Percentiles rank a stretch among this genome's conserved stretches.
Conservation (phyloP, 495 filamentous ascomycete genomes). For the Cladorrhinum samala region DNA sequence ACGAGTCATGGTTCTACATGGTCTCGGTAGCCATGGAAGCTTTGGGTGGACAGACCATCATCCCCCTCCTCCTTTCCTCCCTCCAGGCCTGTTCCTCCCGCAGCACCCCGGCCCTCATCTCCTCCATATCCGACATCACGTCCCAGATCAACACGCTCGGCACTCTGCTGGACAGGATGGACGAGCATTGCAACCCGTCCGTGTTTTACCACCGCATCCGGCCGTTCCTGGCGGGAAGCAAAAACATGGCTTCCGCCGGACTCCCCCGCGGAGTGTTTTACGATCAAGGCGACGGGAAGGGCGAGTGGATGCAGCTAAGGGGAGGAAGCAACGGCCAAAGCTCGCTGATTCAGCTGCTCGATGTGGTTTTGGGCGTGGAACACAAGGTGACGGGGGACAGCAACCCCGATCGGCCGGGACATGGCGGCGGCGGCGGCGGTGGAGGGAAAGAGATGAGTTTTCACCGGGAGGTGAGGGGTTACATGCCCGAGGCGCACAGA, state of each 20-base stretch:
- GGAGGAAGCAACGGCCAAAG: constrained; percentile 95
- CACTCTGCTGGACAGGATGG: constrained; percentile 66
- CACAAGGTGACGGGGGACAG: constrained; percentile 70
- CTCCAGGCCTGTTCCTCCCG: constrained; percentile 58
- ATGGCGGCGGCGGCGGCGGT: constrained; percentile 51
- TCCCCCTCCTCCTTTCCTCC: constrained; percentile 73
- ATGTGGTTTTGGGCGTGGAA: constrained; percentile 83
- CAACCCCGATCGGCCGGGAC: constrained; percentile 60
- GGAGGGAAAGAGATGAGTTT: constrained; percentile 78
- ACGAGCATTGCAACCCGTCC: constrained; percentile 83
- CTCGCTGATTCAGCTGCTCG: constrained; percentile 91
- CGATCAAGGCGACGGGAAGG: constrained; percentile 62
- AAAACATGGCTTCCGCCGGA: constrained; percentile 92
- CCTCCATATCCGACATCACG: constrained; percentile 58
- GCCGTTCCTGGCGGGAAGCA: constrained; percentile 88
- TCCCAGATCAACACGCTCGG: constrained; percentile 67
- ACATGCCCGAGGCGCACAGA: constrained; percentile 86
- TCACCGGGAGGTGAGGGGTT: constrained; percentile 82
- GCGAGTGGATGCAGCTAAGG: constrained; percentile 68
- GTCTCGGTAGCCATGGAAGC: constrained; percentile 92
- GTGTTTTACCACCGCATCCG: constrained; percentile 91
- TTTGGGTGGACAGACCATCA: constrained; percentile 62
- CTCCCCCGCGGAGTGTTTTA: constrained; percentile 81
- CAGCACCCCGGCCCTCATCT: constrained; percentile 54
- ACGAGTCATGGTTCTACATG: constrained; percentile 98